phyloP scores from a whole-genome alignment of 768 basidiomycete species.

The Lentinula detonsa region DNA sequence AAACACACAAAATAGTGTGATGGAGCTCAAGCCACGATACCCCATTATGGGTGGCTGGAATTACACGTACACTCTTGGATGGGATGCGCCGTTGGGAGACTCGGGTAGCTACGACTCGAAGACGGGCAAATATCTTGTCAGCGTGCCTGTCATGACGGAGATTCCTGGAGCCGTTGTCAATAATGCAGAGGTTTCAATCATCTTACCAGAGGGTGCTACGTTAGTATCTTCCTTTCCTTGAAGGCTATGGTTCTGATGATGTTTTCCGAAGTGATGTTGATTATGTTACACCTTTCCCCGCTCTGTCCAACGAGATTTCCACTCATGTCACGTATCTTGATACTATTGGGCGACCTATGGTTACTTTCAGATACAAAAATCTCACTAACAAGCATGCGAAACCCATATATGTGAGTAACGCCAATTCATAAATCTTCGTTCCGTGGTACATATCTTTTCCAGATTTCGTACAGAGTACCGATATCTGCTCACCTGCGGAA shows the following conservation, averaged over 20 bases:
- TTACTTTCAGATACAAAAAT: constrained; percentile 67
- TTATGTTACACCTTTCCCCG: constrained; percentile 72
- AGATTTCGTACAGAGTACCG: constrained; percentile 89
- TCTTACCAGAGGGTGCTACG: constrained; percentile 95
- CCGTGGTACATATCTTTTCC: not conserved
- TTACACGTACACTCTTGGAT: constrained; percentile 91
- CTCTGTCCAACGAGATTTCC: constrained; percentile 51
- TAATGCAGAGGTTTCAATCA: constrained; percentile 70
- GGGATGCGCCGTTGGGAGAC: constrained; percentile 81
- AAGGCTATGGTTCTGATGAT: not conserved
- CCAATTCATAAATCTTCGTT: not conserved
- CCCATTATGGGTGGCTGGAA: constrained; percentile 97
- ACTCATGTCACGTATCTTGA: constrained; percentile 88
- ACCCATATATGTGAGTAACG: constrained; percentile 69
- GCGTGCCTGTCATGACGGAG: constrained; percentile 81
- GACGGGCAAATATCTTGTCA: constrained; percentile 63
- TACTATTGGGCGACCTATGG: constrained; percentile 77
- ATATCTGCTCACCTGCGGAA: constrained; percentile 81
- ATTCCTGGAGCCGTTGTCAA: constrained; percentile 78
- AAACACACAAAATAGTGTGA: constrained; percentile 53
- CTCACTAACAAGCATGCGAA: constrained; percentile 77
- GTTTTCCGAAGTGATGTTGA: constrained; percentile 59
- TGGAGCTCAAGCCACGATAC: constrained; percentile 87
- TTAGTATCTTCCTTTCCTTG: constrained; percentile 34
- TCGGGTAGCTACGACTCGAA: constrained; percentile 58